Evolutionary conservation across 768 basidiomycete genomes (phyloP), one percentile per base, ranked within the genome.

Genomic region (Leccinellum luteum): DNA sequence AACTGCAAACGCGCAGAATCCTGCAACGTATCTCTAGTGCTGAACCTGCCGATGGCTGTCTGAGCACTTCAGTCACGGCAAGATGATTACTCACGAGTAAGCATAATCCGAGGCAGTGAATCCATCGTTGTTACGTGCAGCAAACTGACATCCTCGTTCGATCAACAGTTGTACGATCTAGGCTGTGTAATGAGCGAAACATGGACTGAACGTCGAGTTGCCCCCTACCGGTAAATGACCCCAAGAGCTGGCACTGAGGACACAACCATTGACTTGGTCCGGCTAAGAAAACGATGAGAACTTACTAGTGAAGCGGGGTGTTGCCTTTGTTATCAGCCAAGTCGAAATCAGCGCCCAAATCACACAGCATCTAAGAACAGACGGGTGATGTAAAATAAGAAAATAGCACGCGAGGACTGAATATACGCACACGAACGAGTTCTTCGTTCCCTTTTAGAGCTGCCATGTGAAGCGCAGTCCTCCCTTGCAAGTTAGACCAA

Each of bases 91-190:
- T 65, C 58, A 66, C 61, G 63, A 62, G 70, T 92, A 97, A 15
- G 94, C 92, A 71, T 95, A 97, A 74, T 98, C 95, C 1, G 87
- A 86, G 10, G 95, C 88, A 10, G 90, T 92, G 70, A 94, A 97
- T 0, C 94, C 94, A 60, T 92, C 85, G 58, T 94, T 93, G 69
- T 98, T 98, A 61, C 88, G 83, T 21, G 86, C 87, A 27, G 83
- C 76, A 69, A 85, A 92, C 66, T 88, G 87, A 66, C 92, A 95
- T 1, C 95, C 94, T 58, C 90, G 80, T 70, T 94, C 92, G 58
- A 98, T 90, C 48, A 98, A 79, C 15, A 94, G 74, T 73, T 90
- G 90, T 6, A 96, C 87, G 45, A 92, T 82, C 84, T 92, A 66
- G 17, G 52, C 32, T 30, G 25, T 23, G 35, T 48, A 32, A 52